Conservation (phyloP, 73 alveolate species). For the Paramecium primaurelia region DNA sequence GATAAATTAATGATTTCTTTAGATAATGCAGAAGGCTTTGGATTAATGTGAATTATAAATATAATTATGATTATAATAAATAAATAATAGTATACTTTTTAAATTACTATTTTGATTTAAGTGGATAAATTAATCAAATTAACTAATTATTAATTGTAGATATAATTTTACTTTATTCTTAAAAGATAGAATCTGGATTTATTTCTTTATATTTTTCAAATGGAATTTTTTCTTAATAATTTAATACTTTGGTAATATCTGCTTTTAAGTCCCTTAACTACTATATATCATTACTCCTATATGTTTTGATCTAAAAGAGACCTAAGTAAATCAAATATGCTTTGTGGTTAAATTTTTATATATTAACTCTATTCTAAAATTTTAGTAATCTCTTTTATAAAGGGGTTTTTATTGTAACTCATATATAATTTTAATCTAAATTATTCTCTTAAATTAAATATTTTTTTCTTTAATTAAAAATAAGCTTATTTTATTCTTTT, state of each 20-base stretch:
- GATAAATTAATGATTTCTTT: constrained; percentile 80
- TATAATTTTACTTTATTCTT: background rate
- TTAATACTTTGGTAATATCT: background rate
- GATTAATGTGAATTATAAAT: constrained; percentile 68
- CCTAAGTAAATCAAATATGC: background rate
- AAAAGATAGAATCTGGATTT: background rate
- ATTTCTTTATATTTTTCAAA: background rate
- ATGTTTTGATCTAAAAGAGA: background rate
- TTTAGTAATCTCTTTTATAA: background rate
- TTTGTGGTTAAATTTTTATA: background rate
- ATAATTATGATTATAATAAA: background rate
- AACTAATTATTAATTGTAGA: too few species aligned
- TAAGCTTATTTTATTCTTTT: background rate
- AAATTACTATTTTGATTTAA: too few species aligned
- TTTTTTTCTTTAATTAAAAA: background rate
- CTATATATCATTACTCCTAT: background rate
- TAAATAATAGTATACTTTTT: background rate
- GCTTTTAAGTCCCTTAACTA: background rate
- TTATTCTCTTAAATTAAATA: background rate
- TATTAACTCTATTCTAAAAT: background rate
- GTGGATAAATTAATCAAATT: too few species aligned
- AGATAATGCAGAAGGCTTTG: constrained; percentile 97
- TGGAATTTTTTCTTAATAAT: background rate
- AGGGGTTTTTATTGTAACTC: too few species aligned
- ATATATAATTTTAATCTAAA: too few species aligned